Conservation (phyloP, 108 stramenopile genomes). For the Aurantiochytrium sp. region DNA sequence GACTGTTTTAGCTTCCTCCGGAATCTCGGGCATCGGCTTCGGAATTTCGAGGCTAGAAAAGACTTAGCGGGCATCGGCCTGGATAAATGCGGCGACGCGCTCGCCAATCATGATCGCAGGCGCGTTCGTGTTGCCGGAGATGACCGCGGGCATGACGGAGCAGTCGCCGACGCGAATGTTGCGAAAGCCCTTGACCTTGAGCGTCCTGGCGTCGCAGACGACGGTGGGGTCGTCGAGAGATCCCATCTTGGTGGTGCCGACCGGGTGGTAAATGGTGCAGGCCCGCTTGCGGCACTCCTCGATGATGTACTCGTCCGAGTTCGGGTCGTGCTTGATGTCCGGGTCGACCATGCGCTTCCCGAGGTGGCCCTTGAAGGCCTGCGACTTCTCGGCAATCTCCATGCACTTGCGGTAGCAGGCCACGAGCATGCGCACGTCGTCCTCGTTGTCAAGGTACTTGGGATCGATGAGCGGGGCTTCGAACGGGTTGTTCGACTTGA, state of each 20-base stretch:
- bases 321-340: not conserved
- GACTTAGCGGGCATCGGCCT: no score
- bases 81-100: not conserved
- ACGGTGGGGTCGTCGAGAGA: not conserved
- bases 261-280: not conserved
- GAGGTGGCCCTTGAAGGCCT: not conserved
- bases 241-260: not conserved
- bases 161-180: constrained; percentile 1
- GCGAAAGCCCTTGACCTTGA: constrained; percentile 6
- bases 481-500: not conserved
- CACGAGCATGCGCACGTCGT: not conserved
- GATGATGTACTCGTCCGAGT: not conserved
- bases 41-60: no score
- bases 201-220: not conserved
- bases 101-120: constrained; percentile 23
- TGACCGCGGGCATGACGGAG: not conserved
- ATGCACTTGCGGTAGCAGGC: not conserved
- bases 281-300: not conserved
- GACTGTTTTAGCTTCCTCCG: no score
- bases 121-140: not conserved
- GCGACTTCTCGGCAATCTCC: not conserved
- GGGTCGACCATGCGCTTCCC: not conserved
- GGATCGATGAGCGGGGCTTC: not conserved
- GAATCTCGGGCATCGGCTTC: no score
- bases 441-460: not conserved